Evolutionary conservation across 176 grass and related monocot genomes (phyloP), one percentile per base, ranked within the genome.

Genomic region (Carex cristatella): DNA sequence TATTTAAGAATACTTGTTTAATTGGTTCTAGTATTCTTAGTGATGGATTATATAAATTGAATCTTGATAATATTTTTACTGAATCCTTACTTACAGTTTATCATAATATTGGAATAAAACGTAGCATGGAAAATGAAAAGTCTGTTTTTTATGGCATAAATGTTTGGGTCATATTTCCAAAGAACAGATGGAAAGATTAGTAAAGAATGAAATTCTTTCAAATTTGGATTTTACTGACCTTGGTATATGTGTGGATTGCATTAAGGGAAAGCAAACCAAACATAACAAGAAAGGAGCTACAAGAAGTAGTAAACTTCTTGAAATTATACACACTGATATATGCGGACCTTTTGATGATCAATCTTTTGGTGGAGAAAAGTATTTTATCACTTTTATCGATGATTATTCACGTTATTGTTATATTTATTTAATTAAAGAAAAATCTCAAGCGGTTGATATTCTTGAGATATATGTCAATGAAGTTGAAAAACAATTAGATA

Each of bases 401-500:
- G 80, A 82, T 82, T 82, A 14, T 61, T 65, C 80, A 14, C 30
- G 5, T 82, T 82, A 82, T 66, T 7, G 80, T 62, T 40, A 9
- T 44, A 7, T 44, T 7, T 44, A 44, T 44, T 44, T 44, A 7
- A 7, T 44, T 44, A 7, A 44, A 7, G 42, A 44, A 44, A 44
- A 44, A 44, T 84, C 88, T 86, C 69, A 83, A 66, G 10, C 54
- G 0, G 6, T 13, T 3, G 54, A 31, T 55, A 1, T 73, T 1
- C 7, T 80, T 16, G 71, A 84, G 65, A 71, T 57, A 60, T 86
- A 68, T 56, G 15, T 90, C 0, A 86, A 84, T 28, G 66, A 89
- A 55, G 77, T 86, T 11, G 60, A 86, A 44, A 89, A 61, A 3
- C 33, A 89, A 11, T 56, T 83, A 62, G 60, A 83, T 79, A 89